Evolutionary conservation across 768 basidiomycete species (phyloP), one percentile per base, ranked within the genome.

Genomic region (Collybia mongolica): DNA sequence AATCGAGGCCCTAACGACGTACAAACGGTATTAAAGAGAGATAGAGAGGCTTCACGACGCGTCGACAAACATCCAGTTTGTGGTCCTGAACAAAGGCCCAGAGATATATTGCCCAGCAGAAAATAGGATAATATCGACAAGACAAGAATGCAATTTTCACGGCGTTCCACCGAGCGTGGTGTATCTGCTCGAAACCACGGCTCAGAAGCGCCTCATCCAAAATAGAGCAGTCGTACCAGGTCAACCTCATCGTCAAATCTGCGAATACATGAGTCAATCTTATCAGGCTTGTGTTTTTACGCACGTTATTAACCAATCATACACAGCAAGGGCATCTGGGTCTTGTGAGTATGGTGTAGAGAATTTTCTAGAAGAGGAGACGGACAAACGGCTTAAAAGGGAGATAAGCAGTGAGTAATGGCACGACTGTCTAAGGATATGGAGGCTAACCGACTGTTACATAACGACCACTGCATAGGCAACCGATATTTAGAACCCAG

Each of bases 81-180:
- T 66, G 63, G 42, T 63, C 41, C 3, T 50, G 50, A 14, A 61
- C 51, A 48, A 61, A 58, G 20, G 53, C 58, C 65, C 65, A 66
- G 20, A 63, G 51, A 36, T 52, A 56, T 23, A 64, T 23, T 9
- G 63, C 63, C 52, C 56, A 61, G 20, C 47, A 41, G 5, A 63
- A 12, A 38, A 66, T 48, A 9, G 65, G 63, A 47, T 64, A 61
- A 41, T 66, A 66, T 20, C 65, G 57, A 46, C 64, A 64, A 22
- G 55, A 42, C 3, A 65, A 52, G 43, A 55, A 65, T 3, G 60
- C 54, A 23, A 57, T 37, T 48, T 62, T 64, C 18, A 60, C 54
- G 7, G 57, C 55, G 26, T 39, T 61, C 58, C 62, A 60, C 22
- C 51, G 57, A 12, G 57, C 39, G 23, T 41, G 53, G 39, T 61